These are phyloP conservation scores for Globisporangium orthogonon DNA, from an alignment of 352 stramenopile genomes.

Conservation along the genomic window DNA sequence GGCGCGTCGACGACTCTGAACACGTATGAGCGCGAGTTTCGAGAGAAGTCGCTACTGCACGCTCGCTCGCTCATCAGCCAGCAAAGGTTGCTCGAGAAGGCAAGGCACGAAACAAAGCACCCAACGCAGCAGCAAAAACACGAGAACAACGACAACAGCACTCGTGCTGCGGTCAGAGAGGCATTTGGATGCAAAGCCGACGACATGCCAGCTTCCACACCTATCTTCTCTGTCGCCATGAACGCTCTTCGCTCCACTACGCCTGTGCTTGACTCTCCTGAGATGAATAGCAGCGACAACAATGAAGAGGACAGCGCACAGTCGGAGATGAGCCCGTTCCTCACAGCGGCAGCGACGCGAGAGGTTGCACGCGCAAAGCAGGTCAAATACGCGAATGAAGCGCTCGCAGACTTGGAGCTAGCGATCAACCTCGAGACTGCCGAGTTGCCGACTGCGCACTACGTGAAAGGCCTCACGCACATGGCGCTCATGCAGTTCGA, in stretches of 20 bases:
- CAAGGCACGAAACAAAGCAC: background rate
- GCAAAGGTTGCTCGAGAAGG: background rate
- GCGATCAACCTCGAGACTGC: slow-evolving; percentile 14
- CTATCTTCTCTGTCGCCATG: background rate
- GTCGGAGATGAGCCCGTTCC: background rate
- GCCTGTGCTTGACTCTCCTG: background rate
- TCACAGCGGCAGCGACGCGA: slow-evolving; percentile 9
- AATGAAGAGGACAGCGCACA: background rate
- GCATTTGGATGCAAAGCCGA: background rate
- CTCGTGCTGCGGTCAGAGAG: no score
- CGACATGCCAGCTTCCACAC: slow-evolving; percentile 6
- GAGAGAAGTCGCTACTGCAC: slow-evolving; percentile 7
- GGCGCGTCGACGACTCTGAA: slow-evolving; percentile 14
- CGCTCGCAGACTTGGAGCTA: slow-evolving; percentile 25
- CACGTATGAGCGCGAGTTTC: slow-evolving; percentile 17
- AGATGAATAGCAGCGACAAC: background rate
- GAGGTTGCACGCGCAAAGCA: slow-evolving; percentile 8
- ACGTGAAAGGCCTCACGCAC: slow-evolving; percentile 31
- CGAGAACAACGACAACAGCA: no score
- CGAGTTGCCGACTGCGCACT: slow-evolving; percentile 29
- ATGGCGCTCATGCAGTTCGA: slow-evolving; percentile 25
- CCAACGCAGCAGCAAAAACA: no score
- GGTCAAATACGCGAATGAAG: slow-evolving; percentile 11
- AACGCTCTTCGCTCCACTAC: background rate
- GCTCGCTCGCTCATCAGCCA: background rate